Evolutionary conservation across 495 filamentous ascomycete species (phyloP), one percentile per base, ranked within the genome.

Genomic region (Neurospora tetrasperma): DNA sequence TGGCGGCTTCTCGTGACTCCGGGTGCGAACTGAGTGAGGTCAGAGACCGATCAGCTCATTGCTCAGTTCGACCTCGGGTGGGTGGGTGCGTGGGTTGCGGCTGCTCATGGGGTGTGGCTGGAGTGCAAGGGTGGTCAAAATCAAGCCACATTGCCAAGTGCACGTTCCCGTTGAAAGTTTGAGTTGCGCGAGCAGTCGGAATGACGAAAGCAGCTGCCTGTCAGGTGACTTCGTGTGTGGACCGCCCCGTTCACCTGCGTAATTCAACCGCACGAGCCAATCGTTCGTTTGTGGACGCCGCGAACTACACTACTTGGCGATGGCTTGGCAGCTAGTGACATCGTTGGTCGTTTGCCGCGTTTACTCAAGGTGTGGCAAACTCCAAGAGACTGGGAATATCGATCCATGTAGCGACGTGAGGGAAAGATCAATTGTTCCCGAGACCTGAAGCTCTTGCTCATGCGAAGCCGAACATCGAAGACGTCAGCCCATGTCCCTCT

Each of bases 31-130:
- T 0, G 69, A 23, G 75, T 78, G 75, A 76, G 76, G 75, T 78
- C 75, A 78, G 73, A 76, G 46, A 41, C 48, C 71, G 48, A 76
- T 78, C 77, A 78, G 77, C 41, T 75, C 73, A 78, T 76, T 75
- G 48, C 76, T 72, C 73, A 73, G 75, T 18, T 69, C 44, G 69
- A 70, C 72, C 71, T 78, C 76, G 76, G 76, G 44, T 74, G 76
- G 76, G 44, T 74, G 43, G 76, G 44, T 74, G 31, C n/a, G 54
- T 66, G 54, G 54, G 27, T 18, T 66, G 54, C 54, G 54, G 27
- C 27, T 66, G 54, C 27, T 6, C 54, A 66, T 31, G 2, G 3
- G 27, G 54, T 66, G 54, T 66, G 54, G 54, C 54, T 66, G 54
- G 54, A 35, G 54, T 38, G 27, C 54, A 38, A 66, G 9, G 27